Conservation (phyloP, 2,329 filamentous ascomycete genomes). For the Xylariaceae sp. region DNA sequence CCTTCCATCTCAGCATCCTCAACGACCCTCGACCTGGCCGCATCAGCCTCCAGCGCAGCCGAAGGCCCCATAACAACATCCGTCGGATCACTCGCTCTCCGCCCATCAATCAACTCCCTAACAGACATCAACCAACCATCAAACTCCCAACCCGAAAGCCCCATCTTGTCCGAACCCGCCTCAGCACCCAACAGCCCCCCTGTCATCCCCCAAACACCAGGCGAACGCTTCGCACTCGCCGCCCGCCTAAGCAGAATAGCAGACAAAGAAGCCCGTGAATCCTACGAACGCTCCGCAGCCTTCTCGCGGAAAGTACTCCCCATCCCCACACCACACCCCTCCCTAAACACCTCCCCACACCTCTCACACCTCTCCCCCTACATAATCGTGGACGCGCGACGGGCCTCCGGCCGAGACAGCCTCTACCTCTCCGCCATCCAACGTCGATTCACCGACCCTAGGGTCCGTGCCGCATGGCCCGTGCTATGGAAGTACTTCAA, state of each 20-base stretch:
- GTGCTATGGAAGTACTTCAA: slow-evolving; percentile 83
- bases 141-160: not conserved
- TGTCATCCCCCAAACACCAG: slow-evolving; percentile 11
- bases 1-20: slow-evolving; percentile 12
- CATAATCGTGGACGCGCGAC: slow-evolving; percentile 74
- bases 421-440: slow-evolving; percentile 65
- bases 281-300: slow-evolving; percentile 55
- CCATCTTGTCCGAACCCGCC: slow-evolving; percentile 16
- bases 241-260: slow-evolving; percentile 21
- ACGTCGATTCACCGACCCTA: slow-evolving; percentile 46
- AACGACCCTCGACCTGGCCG: slow-evolving; percentile 8
- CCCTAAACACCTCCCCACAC: slow-evolving; percentile 55
- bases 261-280: slow-evolving; percentile 49
- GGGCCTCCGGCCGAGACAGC: slow-evolving; percentile 74
- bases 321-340: slow-evolving; percentile 51
- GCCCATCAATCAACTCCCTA: slow-evolving; percentile 19
- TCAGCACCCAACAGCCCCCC: slow-evolving; percentile 12
- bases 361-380: slow-evolving; percentile 59
- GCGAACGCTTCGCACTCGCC: slow-evolving; percentile 19
- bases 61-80: slow-evolving; percentile 2
- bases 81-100: slow-evolving; percentile 16
- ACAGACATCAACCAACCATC: slow-evolving; percentile 20
- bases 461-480: slow-evolving; percentile 66
- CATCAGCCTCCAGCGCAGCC: slow-evolving; percentile 1
- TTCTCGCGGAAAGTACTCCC: slow-evolving; percentile 53